A percentile compares a stretch with the other conserved stretches of the same genome.
Conservation (phyloP, 805 yeast genomes). For the Saccharomycopsis olivae region DNA sequence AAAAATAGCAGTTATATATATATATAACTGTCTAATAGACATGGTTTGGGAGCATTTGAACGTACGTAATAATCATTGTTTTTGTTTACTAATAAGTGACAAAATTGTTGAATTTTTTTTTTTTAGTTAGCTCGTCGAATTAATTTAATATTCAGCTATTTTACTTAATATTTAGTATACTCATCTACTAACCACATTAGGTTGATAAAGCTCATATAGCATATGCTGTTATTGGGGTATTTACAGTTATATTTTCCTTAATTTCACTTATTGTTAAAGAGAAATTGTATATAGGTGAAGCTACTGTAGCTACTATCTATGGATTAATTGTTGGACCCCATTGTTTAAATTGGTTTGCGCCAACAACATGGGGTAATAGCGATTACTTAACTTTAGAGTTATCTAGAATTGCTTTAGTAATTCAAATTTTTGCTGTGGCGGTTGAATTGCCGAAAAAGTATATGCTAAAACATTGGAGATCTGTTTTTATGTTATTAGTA, state of each 20-base stretch:
- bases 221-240: constrained; percentile 79
- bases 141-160: too few relatives aligned
- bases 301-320: constrained; percentile 75
- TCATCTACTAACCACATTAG: too few relatives aligned
- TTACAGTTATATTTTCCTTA: constrained; percentile 69
- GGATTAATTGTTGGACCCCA: constrained; percentile 88
- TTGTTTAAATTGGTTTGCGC: constrained; percentile 73
- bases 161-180: too few relatives aligned
- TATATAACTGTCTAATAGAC: too few relatives aligned
- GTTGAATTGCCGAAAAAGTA: constrained; percentile 88
- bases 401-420: constrained; percentile 69
- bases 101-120: too few relatives aligned
- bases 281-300: constrained; percentile 79
- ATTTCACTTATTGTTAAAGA: constrained; percentile 78
- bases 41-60: constrained; percentile 13
- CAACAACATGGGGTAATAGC: constrained; percentile 75
- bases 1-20: too few relatives aligned
- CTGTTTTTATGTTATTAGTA: constrained; percentile 61
- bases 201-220: constrained; percentile 66
- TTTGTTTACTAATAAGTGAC: background rate
- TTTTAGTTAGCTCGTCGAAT: too few relatives aligned
- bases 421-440: constrained; percentile 89
- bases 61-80: background rate
- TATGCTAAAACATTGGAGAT: constrained; percentile 74
- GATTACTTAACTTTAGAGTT: constrained; percentile 77